Evolutionary conservation across 1,284 basidiomycete species (phyloP), one percentile per base, ranked within the genome.

Genomic region (Moniliella sp.): DNA sequence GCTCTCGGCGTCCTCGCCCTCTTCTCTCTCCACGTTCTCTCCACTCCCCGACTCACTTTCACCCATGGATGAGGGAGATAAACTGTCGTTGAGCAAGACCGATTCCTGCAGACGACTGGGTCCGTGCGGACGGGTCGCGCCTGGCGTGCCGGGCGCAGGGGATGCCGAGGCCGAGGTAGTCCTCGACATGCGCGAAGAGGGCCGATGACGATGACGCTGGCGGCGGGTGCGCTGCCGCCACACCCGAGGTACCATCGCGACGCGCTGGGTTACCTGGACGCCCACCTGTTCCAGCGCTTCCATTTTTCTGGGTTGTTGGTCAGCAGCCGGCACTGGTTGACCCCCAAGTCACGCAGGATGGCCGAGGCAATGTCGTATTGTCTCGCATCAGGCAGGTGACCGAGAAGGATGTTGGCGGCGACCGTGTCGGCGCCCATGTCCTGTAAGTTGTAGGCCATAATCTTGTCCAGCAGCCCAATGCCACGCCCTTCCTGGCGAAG

Each of bases 221-320:
- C n/a, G n/a, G 31, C 33, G 36, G 18, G 32, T 16, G 25, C 33
- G 25, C 4, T 30, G 15, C 9, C 42, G 71, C 91, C 91, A 97
- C 45, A 78, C 78, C 34, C 84, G 68, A 5, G 88, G 88, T 3
- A 93, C 74, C 88, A 97, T 97, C 23, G 78, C 70, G 9, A 94
- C 80, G 7, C 84, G 70, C 62, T 94, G 82, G 3, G 68, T 66
- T 18, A 97, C 73, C 15, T 61, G 65, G 35, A 97, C 68, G 0
- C 82, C 80, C 61, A 93, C 86, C 43, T 67, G 69, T 58, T 78
- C 71, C 42, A 97, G 64, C 28, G 84, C 82, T 46, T 74, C 69
- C 36, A 97, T 78, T 97, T 97, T 62, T 88, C 86, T 11, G 91
- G 88, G 62, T 97, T 97, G 64, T 97, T 97, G 33, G 91, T 97